Evolutionary conservation across 2,329 filamentous ascomycete species (phyloP).

Genomic region (Diaporthe citri): DNA sequence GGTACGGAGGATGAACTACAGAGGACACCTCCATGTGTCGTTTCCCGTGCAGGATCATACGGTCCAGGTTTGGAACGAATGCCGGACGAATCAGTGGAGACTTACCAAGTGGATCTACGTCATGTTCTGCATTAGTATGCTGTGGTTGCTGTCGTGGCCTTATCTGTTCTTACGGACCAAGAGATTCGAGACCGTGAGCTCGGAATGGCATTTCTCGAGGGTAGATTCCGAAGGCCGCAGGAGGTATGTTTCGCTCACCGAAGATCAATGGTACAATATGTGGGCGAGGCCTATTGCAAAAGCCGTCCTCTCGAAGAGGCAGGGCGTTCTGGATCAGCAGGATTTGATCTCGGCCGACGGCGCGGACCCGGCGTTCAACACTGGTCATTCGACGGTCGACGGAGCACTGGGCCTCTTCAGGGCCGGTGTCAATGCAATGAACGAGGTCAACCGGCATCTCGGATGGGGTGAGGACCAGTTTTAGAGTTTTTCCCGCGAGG

Average conservation of each 20-base stretch:
- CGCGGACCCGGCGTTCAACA: conserved; percentile 53
- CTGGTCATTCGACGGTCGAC: conserved; percentile 56
- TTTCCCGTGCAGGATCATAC: conserved; percentile 70
- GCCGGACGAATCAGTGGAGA: conserved; percentile 74
- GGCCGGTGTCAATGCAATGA: conserved; percentile 64
- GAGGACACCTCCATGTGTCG: conserved; percentile 68
- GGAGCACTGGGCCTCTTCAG: conserved; percentile 57
- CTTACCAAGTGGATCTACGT: conserved; percentile 72
- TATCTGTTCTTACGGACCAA: conserved; percentile 76
- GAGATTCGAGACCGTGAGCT: conserved; percentile 73
- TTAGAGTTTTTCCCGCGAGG: not conserved
- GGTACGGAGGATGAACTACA: conserved; percentile 75
- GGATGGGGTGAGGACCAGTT: conserved; percentile 62
- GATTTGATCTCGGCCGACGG: conserved; percentile 63
- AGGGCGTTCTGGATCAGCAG: conserved; percentile 67
- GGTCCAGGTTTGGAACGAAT: conserved; percentile 74
- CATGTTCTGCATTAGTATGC: conserved; percentile 74
- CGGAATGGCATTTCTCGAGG: conserved; percentile 70
- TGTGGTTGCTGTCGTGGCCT: conserved; percentile 80
- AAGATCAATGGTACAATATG: conserved; percentile 72
- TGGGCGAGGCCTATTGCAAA: conserved; percentile 72
- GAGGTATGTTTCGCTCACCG: conserved; percentile 66
- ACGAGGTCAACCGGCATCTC: conserved; percentile 64
- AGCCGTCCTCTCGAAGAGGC: conserved; percentile 69
- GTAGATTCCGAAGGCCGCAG: conserved; percentile 51